Conservation (phyloP, 441 rosid genomes). For the Lepidium campestre region DNA sequence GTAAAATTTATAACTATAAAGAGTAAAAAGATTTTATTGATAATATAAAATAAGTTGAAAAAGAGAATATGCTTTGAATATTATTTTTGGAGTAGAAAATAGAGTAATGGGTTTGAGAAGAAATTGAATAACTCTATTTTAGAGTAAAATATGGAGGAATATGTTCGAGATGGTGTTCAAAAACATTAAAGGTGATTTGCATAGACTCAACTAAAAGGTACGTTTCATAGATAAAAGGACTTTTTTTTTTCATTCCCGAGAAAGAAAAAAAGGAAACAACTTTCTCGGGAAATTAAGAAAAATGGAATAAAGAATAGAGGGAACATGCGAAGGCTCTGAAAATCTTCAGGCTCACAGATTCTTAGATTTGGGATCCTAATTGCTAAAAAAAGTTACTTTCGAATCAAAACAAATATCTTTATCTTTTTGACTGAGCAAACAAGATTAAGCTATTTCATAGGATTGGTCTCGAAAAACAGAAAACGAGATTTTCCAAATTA, state of each 20-base stretch:
- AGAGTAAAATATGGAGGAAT: too few species aligned
- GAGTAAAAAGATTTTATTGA: too few species aligned
- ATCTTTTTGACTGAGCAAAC: conserved; percentile 6
- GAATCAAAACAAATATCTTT: not conserved
- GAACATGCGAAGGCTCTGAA: conserved; percentile 25
- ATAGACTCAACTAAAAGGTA: conserved; percentile 15
- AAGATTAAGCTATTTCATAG: not conserved
- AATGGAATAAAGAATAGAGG: conserved; percentile 19
- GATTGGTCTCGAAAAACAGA: not conserved
- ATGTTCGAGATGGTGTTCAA: too few species aligned
- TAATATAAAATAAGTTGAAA: too few species aligned
- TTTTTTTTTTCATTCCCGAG: conserved; percentile 30
- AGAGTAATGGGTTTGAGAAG: too few species aligned
- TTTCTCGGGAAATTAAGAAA: conserved; percentile 19
- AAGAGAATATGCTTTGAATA: too few species aligned
- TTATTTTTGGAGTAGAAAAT: too few species aligned
- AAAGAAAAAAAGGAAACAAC: not conserved
- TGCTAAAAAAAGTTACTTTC: not conserved
- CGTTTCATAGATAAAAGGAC: conserved; percentile 1
- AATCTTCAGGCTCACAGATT: conserved; percentile 27
- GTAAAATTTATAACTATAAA: too few species aligned
- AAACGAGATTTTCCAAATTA: not conserved
- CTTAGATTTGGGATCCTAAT: conserved; percentile 9
- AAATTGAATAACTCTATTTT: too few species aligned
- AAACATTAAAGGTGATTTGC: conserved; percentile 23